Evolutionary conservation across 2,329 filamentous ascomycete species (phyloP).

Genomic region (Fusarium mundagurra): DNA sequence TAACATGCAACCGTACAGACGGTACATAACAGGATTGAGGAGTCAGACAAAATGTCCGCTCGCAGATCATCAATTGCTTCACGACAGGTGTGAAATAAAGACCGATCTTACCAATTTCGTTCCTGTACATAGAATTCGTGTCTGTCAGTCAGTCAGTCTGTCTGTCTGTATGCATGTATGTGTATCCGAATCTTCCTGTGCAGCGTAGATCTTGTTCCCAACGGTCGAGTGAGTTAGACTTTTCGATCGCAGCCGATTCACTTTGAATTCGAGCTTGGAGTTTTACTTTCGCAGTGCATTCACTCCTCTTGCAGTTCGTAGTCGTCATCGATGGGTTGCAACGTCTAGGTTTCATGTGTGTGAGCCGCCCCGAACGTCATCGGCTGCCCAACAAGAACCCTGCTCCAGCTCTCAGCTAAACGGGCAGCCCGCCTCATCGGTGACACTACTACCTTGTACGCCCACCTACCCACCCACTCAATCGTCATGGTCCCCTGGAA

Average conservation of each 20-base stretch:
- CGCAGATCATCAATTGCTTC: background rate
- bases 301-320: constrained; percentile 20
- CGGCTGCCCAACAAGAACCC: constrained; percentile 26
- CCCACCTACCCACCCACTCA: constrained; percentile 3
- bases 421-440: constrained; percentile 32
- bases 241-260: background rate
- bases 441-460: constrained; percentile 26
- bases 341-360: constrained; percentile 33
- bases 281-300: background rate
- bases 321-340: constrained; percentile 25
- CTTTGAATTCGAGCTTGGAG: background rate
- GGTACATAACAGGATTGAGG: background rate
- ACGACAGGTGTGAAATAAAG: background rate
- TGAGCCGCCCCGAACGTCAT: constrained; percentile 35
- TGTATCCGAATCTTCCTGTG: background rate
- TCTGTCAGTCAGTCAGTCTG: background rate
- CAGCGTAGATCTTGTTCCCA: background rate
- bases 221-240: background rate
- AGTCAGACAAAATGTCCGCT: background rate
- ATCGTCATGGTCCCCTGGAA: constrained; percentile 16
- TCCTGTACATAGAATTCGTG: background rate
- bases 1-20: background rate
- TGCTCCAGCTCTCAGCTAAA: constrained; percentile 34
- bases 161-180: background rate
- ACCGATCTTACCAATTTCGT: background rate